Evolutionary conservation across 2,329 filamentous ascomycete species (phyloP).

Genomic region (Allantophomopsis cytisporea): DNA sequence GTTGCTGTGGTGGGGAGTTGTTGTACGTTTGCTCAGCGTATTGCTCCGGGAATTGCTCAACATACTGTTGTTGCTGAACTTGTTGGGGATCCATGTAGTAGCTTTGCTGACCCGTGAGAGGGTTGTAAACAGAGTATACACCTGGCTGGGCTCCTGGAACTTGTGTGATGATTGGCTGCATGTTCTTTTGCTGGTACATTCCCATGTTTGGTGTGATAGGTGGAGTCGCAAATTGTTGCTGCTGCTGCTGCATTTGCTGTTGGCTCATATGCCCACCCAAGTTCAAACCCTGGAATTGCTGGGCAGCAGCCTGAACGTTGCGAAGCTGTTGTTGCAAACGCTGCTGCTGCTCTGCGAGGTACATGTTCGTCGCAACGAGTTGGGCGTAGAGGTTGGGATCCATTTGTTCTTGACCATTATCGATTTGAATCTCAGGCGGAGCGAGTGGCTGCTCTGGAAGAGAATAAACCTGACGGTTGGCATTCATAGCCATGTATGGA

Average conservation of each 20-base stretch:
- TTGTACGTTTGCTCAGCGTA: constrained; percentile 19
- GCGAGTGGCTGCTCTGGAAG: constrained; percentile 77
- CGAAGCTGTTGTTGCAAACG: constrained; percentile 87
- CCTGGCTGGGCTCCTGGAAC: constrained; percentile 55
- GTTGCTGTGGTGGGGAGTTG: constrained; percentile 35
- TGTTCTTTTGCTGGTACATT: constrained; percentile 31
- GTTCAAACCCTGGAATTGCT: constrained; percentile 69
- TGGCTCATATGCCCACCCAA: constrained; percentile 36
- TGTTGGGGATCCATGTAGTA: constrained; percentile 44
- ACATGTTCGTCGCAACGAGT: constrained; percentile 80
- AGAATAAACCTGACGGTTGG: constrained; percentile 46
- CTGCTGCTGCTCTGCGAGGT: constrained; percentile 89
- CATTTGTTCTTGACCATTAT: constrained; percentile 57
- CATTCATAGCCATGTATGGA: constrained; percentile 27
- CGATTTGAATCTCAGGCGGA: constrained; percentile 67
- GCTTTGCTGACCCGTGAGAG: constrained; percentile 69
- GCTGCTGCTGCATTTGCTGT: constrained; percentile 23
- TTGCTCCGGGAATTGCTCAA: constrained; percentile 5
- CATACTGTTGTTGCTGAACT: constrained; percentile 27
- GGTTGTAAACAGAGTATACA: constrained; percentile 74
- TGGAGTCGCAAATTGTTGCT: constrained; percentile 34
- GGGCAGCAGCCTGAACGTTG: constrained; percentile 68
- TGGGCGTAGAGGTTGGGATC: constrained; percentile 82
- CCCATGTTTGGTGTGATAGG: constrained; percentile 38
- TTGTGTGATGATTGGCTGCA: constrained; percentile 29